Conservation (phyloP, 352 stramenopile species). For the Thalassiosira oceanica region DNA sequence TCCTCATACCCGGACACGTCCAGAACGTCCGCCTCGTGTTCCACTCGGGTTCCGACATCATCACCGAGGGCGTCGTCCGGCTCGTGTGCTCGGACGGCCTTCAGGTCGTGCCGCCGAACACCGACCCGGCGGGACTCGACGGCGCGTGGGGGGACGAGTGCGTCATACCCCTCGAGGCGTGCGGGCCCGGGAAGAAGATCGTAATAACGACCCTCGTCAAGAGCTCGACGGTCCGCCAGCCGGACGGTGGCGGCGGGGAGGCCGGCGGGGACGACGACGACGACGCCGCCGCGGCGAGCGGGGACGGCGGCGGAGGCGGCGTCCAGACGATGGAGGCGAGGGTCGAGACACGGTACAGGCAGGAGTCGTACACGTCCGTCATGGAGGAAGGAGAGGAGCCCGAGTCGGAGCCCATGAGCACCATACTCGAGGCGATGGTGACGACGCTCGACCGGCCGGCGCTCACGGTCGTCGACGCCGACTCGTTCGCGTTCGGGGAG, state of each 20-base stretch:
- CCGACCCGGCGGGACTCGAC: constrained; percentile 31
- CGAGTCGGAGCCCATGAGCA: constrained; percentile 50
- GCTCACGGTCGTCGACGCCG: constrained; percentile 49
- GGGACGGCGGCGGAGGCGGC: too few relatives aligned
- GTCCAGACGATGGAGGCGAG: too few relatives aligned
- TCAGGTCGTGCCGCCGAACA: constrained; percentile 44
- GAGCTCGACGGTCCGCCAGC: constrained; percentile 52
- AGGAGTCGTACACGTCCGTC: constrained; percentile 27
- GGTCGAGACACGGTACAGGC: constrained; percentile 55
- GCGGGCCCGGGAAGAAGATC: constrained; percentile 42
- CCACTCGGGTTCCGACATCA: constrained; percentile 53
- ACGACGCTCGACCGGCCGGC: constrained; percentile 60
- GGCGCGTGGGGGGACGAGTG: constrained; percentile 55
- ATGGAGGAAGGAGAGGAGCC: constrained; percentile 36
- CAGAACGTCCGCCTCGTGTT: constrained; percentile 56
- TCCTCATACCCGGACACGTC: constrained; percentile 66
- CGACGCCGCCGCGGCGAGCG: too few relatives aligned
- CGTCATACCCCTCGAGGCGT: constrained; percentile 37
- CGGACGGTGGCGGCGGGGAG: too few relatives aligned
- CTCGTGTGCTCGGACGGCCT: constrained; percentile 55
- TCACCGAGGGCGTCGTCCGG: constrained; percentile 42
- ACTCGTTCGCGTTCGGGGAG: constrained; percentile 38
- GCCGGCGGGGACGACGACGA: constrained; percentile 30
- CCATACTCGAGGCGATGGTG: constrained; percentile 54
- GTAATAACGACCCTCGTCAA: constrained; percentile 54